A percentile compares a stretch with the other conserved stretches of the same genome.
phyloP scores from a whole-genome alignment of 2,329 filamentous ascomycete species.

The Alternaria rosae region DNA sequence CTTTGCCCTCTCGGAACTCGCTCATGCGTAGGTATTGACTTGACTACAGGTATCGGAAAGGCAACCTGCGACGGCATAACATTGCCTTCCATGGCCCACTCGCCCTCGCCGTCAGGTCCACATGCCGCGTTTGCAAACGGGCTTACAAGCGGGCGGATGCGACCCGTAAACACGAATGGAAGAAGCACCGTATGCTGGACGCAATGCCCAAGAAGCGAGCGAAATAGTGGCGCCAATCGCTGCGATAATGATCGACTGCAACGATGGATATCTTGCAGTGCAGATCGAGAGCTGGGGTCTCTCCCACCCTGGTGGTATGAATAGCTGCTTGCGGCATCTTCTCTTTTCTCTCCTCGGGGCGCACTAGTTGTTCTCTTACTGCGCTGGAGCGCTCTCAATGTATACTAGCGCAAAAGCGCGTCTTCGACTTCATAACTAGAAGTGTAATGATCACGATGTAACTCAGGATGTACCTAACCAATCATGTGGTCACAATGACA shows the following conservation, averaged over 20 bases:
- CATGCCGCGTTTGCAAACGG: slow-evolving; percentile 11
- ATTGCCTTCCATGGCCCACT: not conserved
- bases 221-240: not conserved
- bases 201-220: slow-evolving; percentile 18
- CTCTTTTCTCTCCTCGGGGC: not conserved
- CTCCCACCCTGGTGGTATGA: not conserved
- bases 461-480: too few relatives aligned
- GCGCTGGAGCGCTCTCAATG: not conserved
- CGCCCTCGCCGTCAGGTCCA: not conserved
- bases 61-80: slow-evolving; percentile 19
- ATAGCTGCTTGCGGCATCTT: slow-evolving; percentile 3
- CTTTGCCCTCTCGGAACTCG: not conserved
- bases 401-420: not conserved
- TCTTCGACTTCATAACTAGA: not conserved
- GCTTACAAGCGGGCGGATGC: slow-evolving; percentile 19
- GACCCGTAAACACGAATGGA: slow-evolving; percentile 25
- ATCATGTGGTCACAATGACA: not conserved
- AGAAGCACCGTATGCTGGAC: slow-evolving; percentile 11
- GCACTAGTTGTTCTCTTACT: not conserved
- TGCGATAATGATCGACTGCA: not conserved
- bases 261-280: not conserved
- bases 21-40: not conserved
- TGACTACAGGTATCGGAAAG: slow-evolving; percentile 13
- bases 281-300: slow-evolving; percentile 15
- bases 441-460: not conserved